Evolutionary conservation across 78 protist genomes (phyloP), one percentile per base, ranked within the genome.

Genomic region (Dictyostelium purpureum): DNA sequence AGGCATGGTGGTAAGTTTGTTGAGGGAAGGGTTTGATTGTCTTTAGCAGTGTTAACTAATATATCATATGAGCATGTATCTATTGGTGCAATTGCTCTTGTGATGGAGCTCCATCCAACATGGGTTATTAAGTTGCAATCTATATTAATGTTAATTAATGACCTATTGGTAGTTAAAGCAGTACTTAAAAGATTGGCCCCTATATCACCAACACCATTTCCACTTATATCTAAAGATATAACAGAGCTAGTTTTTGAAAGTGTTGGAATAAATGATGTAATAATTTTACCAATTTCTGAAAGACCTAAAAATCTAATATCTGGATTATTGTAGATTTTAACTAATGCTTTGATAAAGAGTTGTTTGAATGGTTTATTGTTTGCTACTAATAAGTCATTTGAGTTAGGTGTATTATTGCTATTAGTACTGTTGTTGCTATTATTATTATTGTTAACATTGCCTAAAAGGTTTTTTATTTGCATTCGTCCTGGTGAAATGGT

Each of bases 111-210:
- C 92, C 92, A 85, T 1, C 92, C 92, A 42, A 85, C 76, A 10
- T 73, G 42, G 24, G 92, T 85, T 42, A 85, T 85, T 28, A 10
- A 24, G n/a, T 85, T 85, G 12, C 70, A 28, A 43, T 85, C 92
- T 33, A 85, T 47, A 35, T 85, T 85, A 12, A 85, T 56, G 0
- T 71, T 28, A 2, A 85, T 14, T 14, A 85, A 54, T 26, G 76
- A 57, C 10, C 92, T 59, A n/a, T 85, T 85, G 1, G 37, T 31
- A 12, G 76, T 18, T 4, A 85, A 45, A 0, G 78, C 76, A 0
- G 12, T 21, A 21, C 75, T 63, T 26, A 85, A 47, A 1, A 70
- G 14, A 24, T n/a, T 31, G 10, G 92, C 92, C 42, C 92, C 92
- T 19, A 61, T 54, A 61, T 85, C 92, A 45, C 82, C 92, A 16